phyloP scores from a whole-genome alignment of 768 basidiomycete species.

The Trichaptum fuscoviolaceum region DNA sequence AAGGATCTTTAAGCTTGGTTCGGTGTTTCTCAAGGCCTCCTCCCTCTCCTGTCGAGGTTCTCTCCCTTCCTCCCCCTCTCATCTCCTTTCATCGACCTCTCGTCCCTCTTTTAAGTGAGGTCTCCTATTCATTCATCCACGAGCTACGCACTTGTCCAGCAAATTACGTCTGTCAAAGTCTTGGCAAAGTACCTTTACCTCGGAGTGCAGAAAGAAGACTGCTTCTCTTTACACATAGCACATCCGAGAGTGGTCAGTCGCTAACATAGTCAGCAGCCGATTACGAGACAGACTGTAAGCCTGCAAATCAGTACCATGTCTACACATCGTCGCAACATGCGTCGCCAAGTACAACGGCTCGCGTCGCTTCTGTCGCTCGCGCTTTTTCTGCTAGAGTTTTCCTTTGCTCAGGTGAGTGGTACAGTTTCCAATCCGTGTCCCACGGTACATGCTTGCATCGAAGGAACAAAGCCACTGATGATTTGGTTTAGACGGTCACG shows the following conservation, averaged over 20 bases:
- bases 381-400: slow-evolving; percentile 11
- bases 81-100: neutral
- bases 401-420: slow-evolving; percentile 21
- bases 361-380: slow-evolving; percentile 13
- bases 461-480: neutral
- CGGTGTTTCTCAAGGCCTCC: neutral
- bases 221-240: neutral
- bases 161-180: neutral
- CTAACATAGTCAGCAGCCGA: neutral
- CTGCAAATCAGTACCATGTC: neutral
- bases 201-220: neutral
- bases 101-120: slow-evolving; percentile 7
- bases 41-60: neutral
- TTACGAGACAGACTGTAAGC: neutral
- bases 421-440: no score
- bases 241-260: neutral
- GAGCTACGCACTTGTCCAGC: neutral
- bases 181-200: neutral
- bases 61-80: neutral
- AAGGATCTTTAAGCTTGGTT: neutral
- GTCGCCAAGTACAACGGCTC: neutral
- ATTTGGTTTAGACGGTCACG: neutral
- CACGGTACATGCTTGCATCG: no score
- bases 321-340: neutral
- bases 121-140: neutral